Base-by-base conservation (phyloP, 192 early-diverging fungal species). In the Podila epigama region DNA sequence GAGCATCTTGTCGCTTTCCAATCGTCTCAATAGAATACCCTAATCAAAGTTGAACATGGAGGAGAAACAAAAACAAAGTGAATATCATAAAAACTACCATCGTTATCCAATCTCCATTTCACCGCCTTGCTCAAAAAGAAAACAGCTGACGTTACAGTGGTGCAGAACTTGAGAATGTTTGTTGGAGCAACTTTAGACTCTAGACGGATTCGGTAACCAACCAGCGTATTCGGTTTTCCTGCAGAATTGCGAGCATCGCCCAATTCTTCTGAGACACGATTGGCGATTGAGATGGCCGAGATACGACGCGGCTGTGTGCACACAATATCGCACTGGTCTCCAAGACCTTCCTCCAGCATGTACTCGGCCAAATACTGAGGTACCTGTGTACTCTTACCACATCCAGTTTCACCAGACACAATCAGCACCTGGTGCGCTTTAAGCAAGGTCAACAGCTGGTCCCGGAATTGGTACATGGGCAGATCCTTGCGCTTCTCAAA, bases 341-440 rank as follows among this genome's bases (percentile, higher is more conserved):
- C 85, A 4, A 55, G 51, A 0, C 72, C 70, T n/a, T 31, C 35
- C 29, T 44, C 58, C 3, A 94, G 66, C 44, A 88, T 79, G 22
- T 72, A 51, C 66, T 93, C 91, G 0, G 91, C 81, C 13, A 95
- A 39, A 75, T 90, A 93, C 65, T 94, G 93, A 5, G 93, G 93
- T 32, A 93, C 86, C 73, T 94, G 93, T 13, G 93, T 95, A 69
- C 86, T 89, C 75, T 90, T 92, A 63, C 88, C 87, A 57, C 79
- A 81, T 79, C 92, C 92, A 5, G 93, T 94, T 66, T 92, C 93
- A n/a, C 93, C 93, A 39, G 87, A 93, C 10, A 94, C 77, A 51
- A 94, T 84, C 10, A 94, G 64, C 1, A 94, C 90, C 60, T 87
- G 89, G 61, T 90, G 52, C 10, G 51, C 34, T 28, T 65, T 28